A percentile compares a stretch with the other conserved stretches of the same genome.
Evolutionary conservation across 768 basidiomycete genomes (phyloP).

Genomic region (Boletus huronensis): DNA sequence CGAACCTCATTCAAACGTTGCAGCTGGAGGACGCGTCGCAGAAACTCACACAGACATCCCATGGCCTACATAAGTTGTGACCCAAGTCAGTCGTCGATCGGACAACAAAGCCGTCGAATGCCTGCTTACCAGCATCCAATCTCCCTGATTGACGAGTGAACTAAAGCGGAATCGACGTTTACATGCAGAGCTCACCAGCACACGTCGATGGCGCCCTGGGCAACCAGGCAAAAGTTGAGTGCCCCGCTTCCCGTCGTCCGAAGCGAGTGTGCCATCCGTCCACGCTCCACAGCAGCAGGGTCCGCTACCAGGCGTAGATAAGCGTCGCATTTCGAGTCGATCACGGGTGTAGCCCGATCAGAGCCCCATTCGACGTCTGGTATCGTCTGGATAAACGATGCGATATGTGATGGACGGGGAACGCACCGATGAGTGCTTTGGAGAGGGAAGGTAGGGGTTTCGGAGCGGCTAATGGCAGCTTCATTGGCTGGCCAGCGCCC

Average conservation of each 20-base stretch:
- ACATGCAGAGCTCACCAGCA: constrained; percentile 61
- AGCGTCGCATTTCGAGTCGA: constrained; percentile 59
- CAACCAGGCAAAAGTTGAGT: constrained; percentile 79
- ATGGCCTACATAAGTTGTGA: constrained; percentile 43
- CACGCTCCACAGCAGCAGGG: constrained; percentile 50
- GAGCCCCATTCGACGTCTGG: constrained; percentile 87
- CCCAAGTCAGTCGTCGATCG: background rate
- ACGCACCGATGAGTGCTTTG: constrained; percentile 64
- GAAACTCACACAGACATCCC: constrained; percentile 74
- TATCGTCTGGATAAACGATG: background rate
- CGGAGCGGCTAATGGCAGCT: constrained; percentile 61
- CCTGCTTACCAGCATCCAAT: constrained; percentile 63
- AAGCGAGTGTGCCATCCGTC: constrained; percentile 81
- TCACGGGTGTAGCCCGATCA: constrained; percentile 56
- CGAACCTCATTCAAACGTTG: background rate
- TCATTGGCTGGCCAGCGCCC: constrained; percentile 40
- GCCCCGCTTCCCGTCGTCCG: constrained; percentile 82
- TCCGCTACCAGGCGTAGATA: constrained; percentile 76
- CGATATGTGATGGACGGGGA: background rate
- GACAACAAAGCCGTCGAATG: background rate
- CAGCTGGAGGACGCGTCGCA: background rate
- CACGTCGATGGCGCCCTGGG: constrained; percentile 82
- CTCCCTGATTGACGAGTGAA: constrained; percentile 49
- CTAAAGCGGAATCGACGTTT: background rate
- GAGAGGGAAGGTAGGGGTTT: constrained; percentile 66